Evolutionary conservation across 441 rosid species (phyloP), one percentile per base, ranked within the genome.

Genomic region (Corymbia calophylla): DNA sequence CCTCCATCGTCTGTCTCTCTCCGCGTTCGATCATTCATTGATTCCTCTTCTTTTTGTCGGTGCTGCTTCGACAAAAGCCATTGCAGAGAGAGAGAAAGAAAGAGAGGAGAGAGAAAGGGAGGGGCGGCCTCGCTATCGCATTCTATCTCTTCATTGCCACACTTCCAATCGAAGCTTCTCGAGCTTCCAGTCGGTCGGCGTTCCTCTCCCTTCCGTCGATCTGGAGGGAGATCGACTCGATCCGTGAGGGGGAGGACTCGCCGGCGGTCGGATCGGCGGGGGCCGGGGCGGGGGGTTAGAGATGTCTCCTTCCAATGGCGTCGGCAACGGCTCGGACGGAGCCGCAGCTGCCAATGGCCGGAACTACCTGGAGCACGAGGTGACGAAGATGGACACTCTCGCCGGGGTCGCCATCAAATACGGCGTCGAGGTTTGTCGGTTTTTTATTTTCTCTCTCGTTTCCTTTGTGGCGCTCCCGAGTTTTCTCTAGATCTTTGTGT

Each of bases 321-420:
- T 15, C 29, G 81, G 77, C 60, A 44, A 77, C 15, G 91, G 66
- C 39, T 91, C 89, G 90, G 91, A 89, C 14, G 88, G 70, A 29
- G 53, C 85, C 35, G 89, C 70, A 19, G 89, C 56, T 32, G 85
- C 31, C 31, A 92, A 55, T 85, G 77, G 87, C 29, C 58, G 89
- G 84, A 94, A 91, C 87, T 91, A 90, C 87, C 93, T 94, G 39
- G 91, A 92, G 90, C 97, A 95, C 87, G 92, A 88, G 44, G 95
- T 95, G 53, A 93, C 97, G 62, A 93, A 93, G 90, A 91, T 92
- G 93, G 97, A 95, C 82, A 95, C 96, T 81, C 95, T 95, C 81
- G 96, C 96, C 81, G 97, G 97, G 66, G 93, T 95, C 17, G 97
- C 97, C 60, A 94, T 95, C 92, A 95, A 95, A 77, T 95, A 95